These are phyloP conservation scores for Wickerhamomyces subpelliculosus DNA, from an alignment of 805 yeast genomes.

Conservation along the genomic window DNA sequence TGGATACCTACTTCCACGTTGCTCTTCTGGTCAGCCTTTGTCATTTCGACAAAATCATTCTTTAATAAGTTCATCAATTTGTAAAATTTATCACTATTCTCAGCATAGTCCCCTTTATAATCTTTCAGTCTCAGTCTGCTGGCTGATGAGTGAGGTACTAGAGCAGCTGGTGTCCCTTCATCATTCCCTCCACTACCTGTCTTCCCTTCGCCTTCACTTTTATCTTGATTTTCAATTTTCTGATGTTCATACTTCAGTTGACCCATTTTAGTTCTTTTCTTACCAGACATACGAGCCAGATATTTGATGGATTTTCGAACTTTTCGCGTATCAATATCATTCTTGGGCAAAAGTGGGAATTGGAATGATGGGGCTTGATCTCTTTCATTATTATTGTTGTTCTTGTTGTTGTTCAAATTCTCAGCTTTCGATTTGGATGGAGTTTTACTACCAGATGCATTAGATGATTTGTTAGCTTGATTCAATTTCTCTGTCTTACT, in stretches of 20 bases:
- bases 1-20: neutral
- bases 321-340: slow-evolving; percentile 20
- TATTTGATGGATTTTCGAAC: slow-evolving; percentile 10
- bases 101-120: slow-evolving; percentile 22
- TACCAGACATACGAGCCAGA: slow-evolving; percentile 5
- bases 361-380: neutral
- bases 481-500: neutral
- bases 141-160: neutral
- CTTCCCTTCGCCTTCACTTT: slow-evolving; percentile 3
- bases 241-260: slow-evolving; percentile 12
- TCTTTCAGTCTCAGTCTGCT: slow-evolving; percentile 17
- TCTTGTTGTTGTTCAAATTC: neutral
- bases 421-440: neutral
- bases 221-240: slow-evolving; percentile 4
- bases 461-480: neutral
- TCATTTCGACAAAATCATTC: slow-evolving; percentile 2
- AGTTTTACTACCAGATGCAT: neutral
- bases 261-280: slow-evolving; percentile 12
- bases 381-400: too few relatives aligned
- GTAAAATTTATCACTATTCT: slow-evolving; percentile 14
- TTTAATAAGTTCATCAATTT: slow-evolving; percentile 8
- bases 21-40: neutral
- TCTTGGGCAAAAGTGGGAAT: slow-evolving; percentile 7
- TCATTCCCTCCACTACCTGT: slow-evolving; percentile 9
- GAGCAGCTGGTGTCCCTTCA: neutral